These are phyloP conservation scores for Sporodiniella umbellata DNA, from an alignment of 371 early-diverging fungal species.

Conservation along the genomic window DNA sequence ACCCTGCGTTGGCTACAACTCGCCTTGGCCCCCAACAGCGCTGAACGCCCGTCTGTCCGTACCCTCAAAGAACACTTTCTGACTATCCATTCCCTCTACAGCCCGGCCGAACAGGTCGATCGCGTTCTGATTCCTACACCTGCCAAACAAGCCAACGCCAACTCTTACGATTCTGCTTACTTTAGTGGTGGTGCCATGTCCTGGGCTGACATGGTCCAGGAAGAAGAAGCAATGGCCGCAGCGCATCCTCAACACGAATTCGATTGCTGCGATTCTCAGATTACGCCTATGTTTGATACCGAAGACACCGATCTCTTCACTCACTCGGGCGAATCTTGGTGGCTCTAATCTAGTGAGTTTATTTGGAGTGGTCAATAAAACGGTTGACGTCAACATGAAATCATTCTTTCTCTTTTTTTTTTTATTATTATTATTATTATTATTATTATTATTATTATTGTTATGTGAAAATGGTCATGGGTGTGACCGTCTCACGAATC, in stretches of 20 bases:
- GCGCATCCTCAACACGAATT: too few relatives aligned
- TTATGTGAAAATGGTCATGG: conserved; percentile 53
- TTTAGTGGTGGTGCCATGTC: conserved; percentile 35
- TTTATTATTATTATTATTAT: too few relatives aligned
- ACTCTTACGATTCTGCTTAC: conserved; percentile 41
- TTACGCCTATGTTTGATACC: conserved; percentile 5
- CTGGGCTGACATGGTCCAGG: conserved; percentile 48
- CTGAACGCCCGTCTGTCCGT: conserved; percentile 26
- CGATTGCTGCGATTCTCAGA: too few relatives aligned
- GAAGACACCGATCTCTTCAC: conserved; percentile 35
- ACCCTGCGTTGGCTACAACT: conserved; percentile 34
- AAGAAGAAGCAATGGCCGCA: conserved; percentile 17
- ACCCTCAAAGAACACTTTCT: conserved; percentile 32
- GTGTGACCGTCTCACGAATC: conserved; percentile 45
- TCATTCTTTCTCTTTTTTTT: too few relatives aligned
- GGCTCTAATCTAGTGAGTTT: conserved; percentile 32
- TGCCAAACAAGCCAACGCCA: conserved; percentile 22
- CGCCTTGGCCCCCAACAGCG: conserved; percentile 22
- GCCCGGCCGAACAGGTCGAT: conserved; percentile 32
- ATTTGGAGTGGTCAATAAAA: background rate
- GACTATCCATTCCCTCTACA: conserved; percentile 20
- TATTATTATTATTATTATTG: too few relatives aligned
- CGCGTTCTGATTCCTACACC: conserved; percentile 31
- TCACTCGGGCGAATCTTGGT: conserved; percentile 45
- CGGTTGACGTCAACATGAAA: background rate